Conservation (phyloP, 2,329 filamentous ascomycete species). For the Exutisphaerella laricina region DNA sequence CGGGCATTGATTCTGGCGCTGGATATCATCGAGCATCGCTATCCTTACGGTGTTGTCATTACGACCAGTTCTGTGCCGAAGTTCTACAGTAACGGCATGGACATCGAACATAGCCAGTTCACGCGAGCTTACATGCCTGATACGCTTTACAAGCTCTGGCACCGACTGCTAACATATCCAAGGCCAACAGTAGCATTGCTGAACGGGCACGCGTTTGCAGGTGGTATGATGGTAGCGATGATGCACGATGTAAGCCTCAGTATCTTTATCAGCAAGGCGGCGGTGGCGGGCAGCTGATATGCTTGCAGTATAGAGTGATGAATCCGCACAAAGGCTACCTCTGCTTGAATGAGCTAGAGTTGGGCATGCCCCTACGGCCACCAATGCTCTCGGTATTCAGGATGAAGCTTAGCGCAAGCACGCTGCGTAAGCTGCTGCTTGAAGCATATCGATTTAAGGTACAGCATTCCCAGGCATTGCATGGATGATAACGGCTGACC, state of each 20-base stretch:
- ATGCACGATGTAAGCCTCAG: constrained; percentile 59
- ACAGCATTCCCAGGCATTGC: no score
- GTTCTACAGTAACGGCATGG: constrained; percentile 80
- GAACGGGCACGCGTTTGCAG: constrained; percentile 77
- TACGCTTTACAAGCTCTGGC: constrained; percentile 60
- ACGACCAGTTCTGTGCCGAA: constrained; percentile 71
- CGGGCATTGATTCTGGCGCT: constrained; percentile 63
- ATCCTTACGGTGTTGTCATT: constrained; percentile 66
- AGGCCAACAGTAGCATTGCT: constrained; percentile 78
- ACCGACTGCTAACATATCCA: constrained; percentile 62
- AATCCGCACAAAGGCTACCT: constrained; percentile 64
- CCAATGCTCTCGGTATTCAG: constrained; percentile 72
- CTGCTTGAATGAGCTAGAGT: constrained; percentile 76
- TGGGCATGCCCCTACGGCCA: constrained; percentile 68
- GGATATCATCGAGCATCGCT: constrained; percentile 65
- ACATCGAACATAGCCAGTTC: constrained; percentile 60
- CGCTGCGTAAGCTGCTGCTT: constrained; percentile 62
- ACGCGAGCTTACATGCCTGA: constrained; percentile 56
- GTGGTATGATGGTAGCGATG: constrained; percentile 74
- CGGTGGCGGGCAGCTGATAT: neutral
- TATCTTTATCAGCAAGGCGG: neutral
- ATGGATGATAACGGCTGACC: no score
- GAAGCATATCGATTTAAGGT: constrained; percentile 62
- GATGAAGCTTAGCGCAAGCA: constrained; percentile 54
- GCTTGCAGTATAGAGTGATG: constrained; percentile 62